Base-by-base conservation (phyloP, 768 basidiomycete species). In the Hygrophorus pudorinus region DNA sequence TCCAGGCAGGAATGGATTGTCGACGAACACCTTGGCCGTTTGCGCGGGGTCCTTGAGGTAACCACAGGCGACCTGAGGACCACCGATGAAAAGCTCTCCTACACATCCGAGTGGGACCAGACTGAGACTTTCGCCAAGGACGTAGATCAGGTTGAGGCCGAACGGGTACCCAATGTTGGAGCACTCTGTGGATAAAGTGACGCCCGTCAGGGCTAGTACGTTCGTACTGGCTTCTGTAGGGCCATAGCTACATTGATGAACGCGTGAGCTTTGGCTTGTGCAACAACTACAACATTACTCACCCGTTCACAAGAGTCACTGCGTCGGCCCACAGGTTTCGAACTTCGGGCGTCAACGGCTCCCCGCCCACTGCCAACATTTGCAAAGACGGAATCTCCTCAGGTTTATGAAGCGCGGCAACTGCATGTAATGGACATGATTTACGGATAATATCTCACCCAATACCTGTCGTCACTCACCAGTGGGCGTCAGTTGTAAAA, bases 381-480 rank as follows among this genome's bases (percentile, higher is more conserved):
- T 41, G 40, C 9, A 41, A 17, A 27, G 40, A 41, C 27, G 40
- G 40, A n/a, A 41, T 41, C 27, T 41, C 17, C 24, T 41, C 21
- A 5, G 40, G 40, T 4, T 3, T 41, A 6, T 24, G 5, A 24
- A 41, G 40, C 28, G 40, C 24, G 13, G 40, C 17, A 41, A 41
- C 40, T 41, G 40, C 7, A 7, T 3, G 24, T 41, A 41, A 20
- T 29, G 20, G 8, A 27, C 17, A 29, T 27, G 14, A 41, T 5
- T n/a, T 6, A 24, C 13, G 14, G 14, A 28, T 41, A 17, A 16
- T 14, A 24, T 24, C 24, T 30, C 21, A 6, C 3, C 20, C 38
- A 41, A 27, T n/a, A 11, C 2, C 40, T n/a, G 24, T 9, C 27
- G 12, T n/a, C 20, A 41, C 40, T 41, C 21, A 41, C 40, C 40